Conservation (phyloP, 805 yeast genomes). For the Yamadazyma laniorum region DNA sequence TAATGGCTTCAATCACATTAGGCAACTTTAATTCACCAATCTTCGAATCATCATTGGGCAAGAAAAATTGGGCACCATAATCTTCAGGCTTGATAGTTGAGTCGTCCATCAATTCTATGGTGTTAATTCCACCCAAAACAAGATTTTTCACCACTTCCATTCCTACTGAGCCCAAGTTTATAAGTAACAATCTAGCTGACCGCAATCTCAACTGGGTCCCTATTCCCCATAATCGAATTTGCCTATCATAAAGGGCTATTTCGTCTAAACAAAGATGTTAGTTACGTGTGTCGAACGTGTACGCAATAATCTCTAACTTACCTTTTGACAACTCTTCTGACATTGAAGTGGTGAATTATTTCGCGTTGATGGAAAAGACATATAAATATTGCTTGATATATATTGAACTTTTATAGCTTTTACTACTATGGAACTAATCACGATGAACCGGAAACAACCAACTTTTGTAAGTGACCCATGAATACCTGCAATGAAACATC, state of each 20-base stretch:
- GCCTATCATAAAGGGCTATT: constrained; percentile 89
- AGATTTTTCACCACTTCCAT: constrained; percentile 81
- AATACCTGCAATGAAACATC: constrained; percentile 57
- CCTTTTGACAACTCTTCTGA: constrained; percentile 14
- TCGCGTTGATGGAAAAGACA: background rate
- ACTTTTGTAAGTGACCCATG: constrained; percentile 51
- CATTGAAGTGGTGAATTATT: background rate
- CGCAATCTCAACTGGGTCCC: constrained; percentile 82
- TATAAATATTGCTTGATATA: background rate
- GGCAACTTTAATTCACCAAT: constrained; percentile 57
- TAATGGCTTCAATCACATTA: constrained; percentile 54
- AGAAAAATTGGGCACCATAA: constrained; percentile 71
- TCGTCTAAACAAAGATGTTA: constrained; percentile 50
- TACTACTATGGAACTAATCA: constrained; percentile 2
- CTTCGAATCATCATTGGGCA: constrained; percentile 49
- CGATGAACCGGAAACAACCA: constrained; percentile 23
- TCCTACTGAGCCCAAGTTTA: constrained; percentile 76
- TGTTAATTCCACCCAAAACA: constrained; percentile 84
- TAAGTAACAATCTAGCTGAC: constrained; percentile 64
- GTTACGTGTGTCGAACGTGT: background rate
- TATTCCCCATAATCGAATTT: constrained; percentile 93
- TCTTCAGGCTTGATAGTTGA: constrained; percentile 57
- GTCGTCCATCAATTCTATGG: constrained; percentile 66
- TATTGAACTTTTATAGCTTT: background rate
- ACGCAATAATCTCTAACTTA: too few species aligned